Evolutionary conservation across 1,139 yeast genomes (phyloP), one percentile per base, ranked within the genome.

Genomic region (Yamadazyma blattariae): DNA sequence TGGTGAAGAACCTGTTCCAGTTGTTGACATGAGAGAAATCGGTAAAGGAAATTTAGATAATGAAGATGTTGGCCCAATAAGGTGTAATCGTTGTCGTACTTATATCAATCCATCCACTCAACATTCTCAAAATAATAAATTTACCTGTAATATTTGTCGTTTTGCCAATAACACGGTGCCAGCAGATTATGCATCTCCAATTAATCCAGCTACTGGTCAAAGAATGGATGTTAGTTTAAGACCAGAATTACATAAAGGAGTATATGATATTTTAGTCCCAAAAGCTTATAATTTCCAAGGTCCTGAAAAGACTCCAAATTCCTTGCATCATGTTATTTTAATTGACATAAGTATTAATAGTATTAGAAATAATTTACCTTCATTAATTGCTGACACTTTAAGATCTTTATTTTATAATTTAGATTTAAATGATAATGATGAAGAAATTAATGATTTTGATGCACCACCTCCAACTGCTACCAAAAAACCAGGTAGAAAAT

Each of bases 31-130:
- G 61, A 55, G 73, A 4, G 52, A 56, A 4, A 56, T 67, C 26
- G 70, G 69, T 2, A 37, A 39, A 29, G 43, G 41, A 10, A 39
- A 35, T 23, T 36, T 39, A 2, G 51, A 46, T 11, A 70, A 64
- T 43, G 56, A 61, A 0, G 72, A 66, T 31, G 53, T 56, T 16
- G 87, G 89, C 1, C 96, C 96, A 1, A 81, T 95, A 25, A 75
- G 99, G 50, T 92, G 98, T 61, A 76, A 79, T 46, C 80, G 98
- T 40, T 92, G 99, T 61, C 76, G 97, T 40, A 76, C 96, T 1
- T 92, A 89, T 57, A 72, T 89, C 46, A 92, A 92, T 55, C 95
- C 97, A 2, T 77, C 81, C 13, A 84, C 86, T 81, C 82, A 79
- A 47, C 81, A 83, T 47, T 71, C 79, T 8, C 74, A 72, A 34